Evolutionary conservation across 2,329 filamentous ascomycete species (phyloP), one percentile per base, ranked within the genome.

Genomic region (Colletotrichum noveboracense): DNA sequence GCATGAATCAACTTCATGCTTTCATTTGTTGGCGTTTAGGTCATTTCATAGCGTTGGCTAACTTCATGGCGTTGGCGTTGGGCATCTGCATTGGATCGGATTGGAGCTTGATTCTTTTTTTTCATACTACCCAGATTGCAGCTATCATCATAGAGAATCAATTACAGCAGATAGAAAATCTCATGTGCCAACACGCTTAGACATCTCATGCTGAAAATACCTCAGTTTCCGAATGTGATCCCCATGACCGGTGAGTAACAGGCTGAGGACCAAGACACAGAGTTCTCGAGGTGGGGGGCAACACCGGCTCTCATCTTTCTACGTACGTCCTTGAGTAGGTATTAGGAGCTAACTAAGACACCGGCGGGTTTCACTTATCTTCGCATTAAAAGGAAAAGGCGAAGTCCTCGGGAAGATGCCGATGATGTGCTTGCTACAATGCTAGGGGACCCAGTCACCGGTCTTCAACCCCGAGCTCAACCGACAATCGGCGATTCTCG

Each of bases 321-420:
- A 6, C 14, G 7, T 21, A 5, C 8, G 10, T 24, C 30, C 18
- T 36, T 36, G 60, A 16, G 16, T 4, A 24, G 4, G 24, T 34
- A 36, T 5, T 0, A n/a, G 28, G 2, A 21, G 43, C 21, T 3
- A 6, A n/a, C 0, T 21, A 3, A 48, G 13, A 0, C n/a, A 3
- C n/a, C 3, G n/a, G 18, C 8, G n/a, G 3, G 10, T 52, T 52
- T 21, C 4, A 21, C 12, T 1, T 13, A 0, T 52, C 6, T 21
- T 13, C 43, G n/a, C n/a, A 52, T 13, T 7, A n/a, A 52, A 24
- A 4, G 10, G 6, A 52, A 52, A 13, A 6, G 7, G 43, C 10
- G 6, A 52, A 3, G 4, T 7, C 43, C 3, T 21, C 43, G 43
- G 43, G 43, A 7, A 21, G n/a, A 2, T 21, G 43, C 43, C n/a